Evolutionary conservation across 495 filamentous ascomycete species (phyloP), one percentile per base, ranked within the genome.

Genomic region (Penicillium maclennaniae): DNA sequence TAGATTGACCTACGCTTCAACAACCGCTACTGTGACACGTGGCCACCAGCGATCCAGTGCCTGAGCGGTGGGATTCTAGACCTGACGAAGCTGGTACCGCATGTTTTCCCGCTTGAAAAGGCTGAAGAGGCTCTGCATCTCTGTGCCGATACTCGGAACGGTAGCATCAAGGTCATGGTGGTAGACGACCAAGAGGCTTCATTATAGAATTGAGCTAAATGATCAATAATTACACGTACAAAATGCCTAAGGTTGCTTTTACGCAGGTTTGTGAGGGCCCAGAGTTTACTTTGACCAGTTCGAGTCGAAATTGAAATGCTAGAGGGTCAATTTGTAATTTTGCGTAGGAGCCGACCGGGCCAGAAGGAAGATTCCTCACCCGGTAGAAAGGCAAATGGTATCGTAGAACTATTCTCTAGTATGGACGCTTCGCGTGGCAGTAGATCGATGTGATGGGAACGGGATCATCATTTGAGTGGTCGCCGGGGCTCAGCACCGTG

Each of bases 31-130:
- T 66, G 71, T 25, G 80, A 85, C 54, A 84, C 81, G 0, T 86
- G 83, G 82, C 80, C 82, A 4, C 74, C 74, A 0, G 81, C 76
- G 0, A 82, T 86, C 39, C 48, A 69, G 42, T 59, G 73, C 19
- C 36, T 69, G 17, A 63, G 59, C 49, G 75, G 78, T 14, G 77
- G 74, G 0, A 71, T 84, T n/a, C 43, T 85, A 16, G 75, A 85
- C 48, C 64, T 85, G 41, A 83, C 78, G 58, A 77, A 74, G 34
- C 69, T 91, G 25, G 79, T 96, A 17, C 92, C 88, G 19, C 88
- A 93, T 69, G 74, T 69, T 3, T 82, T 80, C 52, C 75, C 79
- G 4, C 65, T 86, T 19, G 81, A 83, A 56, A 70, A 73, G 45
- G 82, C 82, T 1, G 39, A 80, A 9, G 73, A 82, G 31, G 83